Evolutionary conservation across 169 alveolate genomes (phyloP), one percentile per base, ranked within the genome.

Genomic region (Theileria equi): DNA sequence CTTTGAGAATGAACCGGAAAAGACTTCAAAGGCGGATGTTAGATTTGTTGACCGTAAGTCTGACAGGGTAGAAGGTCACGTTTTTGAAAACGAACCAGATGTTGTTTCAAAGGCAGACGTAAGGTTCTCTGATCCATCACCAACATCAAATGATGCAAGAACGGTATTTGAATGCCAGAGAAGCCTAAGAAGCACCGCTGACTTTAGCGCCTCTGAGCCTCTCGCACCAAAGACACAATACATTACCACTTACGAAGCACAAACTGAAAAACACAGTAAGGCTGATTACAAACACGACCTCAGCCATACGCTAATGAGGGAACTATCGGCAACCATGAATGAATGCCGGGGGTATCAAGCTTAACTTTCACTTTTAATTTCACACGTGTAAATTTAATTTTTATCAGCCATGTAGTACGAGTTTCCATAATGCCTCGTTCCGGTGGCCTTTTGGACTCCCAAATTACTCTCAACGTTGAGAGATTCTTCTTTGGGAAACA

Each of bases 161-260:
- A 59, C 64, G 25, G 69, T 59, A 23, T 59, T 59, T 59, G 69
- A 59, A 34, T 59, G 69, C 57, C 69, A 59, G 29, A 40, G 69
- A 29, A 45, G 61, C 57, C 7, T 11, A 26, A 28, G 17, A 59
- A 59, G 69, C 64, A 59, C 69, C 8, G 69, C 69, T 1, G 69
- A 59, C 64, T 59, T 59, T 34, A 59, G 69, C 69, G 54, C 64
- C 7, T 44, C 31, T 31, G 43, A 59, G 47, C 69, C 69, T 11
- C 4, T 47, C 28, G 61, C 36, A 36, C 57, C 69, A n/a, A 59
- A 59, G 43, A 40, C 69, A 59, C 69, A 59, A 44, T 59, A 29
- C 38, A 59, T 59, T 4, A 68, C 77, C 32, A 74, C 79, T 40
- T 74, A 34, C 71, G 84, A 74, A 49, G 84, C 84, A 8, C 84